Evolutionary conservation across 2,329 filamentous ascomycete species (phyloP).

Genomic region (Epichloe scottii): DNA sequence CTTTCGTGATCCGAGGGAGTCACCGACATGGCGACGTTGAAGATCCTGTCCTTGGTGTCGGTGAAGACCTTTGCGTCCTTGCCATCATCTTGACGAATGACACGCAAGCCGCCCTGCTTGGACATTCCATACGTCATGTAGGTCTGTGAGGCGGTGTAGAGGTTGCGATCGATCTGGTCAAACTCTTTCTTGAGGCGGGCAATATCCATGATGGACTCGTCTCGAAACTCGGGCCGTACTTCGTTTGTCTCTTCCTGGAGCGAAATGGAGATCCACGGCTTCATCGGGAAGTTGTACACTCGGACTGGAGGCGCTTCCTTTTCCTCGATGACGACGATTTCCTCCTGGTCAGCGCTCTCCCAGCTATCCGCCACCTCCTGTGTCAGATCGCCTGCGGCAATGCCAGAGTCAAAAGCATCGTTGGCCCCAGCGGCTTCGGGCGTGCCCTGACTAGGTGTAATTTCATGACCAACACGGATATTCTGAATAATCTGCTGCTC

Average conservation of each 20-base stretch:
- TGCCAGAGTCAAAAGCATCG: conserved; percentile 36
- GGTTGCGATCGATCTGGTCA: conserved; percentile 88
- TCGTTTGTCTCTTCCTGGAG: conserved; percentile 48
- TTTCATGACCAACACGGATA: conserved; percentile 42
- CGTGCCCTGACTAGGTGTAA: conserved; percentile 26
- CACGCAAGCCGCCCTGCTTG: conserved; percentile 81
- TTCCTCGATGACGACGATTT: conserved; percentile 52
- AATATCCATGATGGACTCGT: conserved; percentile 80
- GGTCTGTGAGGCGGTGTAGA: conserved; percentile 77
- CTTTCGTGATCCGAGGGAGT: conserved; percentile 43
- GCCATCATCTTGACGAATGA: conserved; percentile 90
- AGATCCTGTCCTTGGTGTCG: conserved; percentile 83
- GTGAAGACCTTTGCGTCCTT: conserved; percentile 86
- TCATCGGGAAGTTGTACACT: conserved; percentile 94
- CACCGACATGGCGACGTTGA: conserved; percentile 78
- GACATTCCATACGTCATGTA: conserved; percentile 93
- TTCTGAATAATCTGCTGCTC: conserved; percentile 10
- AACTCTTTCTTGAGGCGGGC: conserved; percentile 94
- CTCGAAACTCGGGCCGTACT: conserved; percentile 52
- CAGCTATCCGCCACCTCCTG: conserved; percentile 67
- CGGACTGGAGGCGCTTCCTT: conserved; percentile 53
- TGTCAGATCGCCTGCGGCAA: conserved; percentile 42
- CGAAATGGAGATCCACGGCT: conserved; percentile 84
- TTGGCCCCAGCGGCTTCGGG: conserved; percentile 32
- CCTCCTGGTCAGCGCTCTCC: conserved; percentile 74